phyloP scores from a whole-genome alignment of 306 rosid species.

The Casuarina equisetifolia region DNA sequence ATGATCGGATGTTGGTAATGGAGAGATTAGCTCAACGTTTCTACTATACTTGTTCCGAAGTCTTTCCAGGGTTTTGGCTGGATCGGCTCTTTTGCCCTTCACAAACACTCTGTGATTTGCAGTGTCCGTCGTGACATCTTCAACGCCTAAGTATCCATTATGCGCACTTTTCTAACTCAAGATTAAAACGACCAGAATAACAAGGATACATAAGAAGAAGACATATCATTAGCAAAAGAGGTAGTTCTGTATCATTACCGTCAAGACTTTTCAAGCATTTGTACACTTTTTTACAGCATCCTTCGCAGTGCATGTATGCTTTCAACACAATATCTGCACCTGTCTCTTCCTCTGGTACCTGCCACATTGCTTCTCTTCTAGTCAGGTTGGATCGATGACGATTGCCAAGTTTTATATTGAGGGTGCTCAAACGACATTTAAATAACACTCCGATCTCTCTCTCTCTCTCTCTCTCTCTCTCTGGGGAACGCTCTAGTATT shows the following conservation, averaged over 20 bases:
- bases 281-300: conserved; percentile 52
- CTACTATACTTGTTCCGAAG: conserved; percentile 58
- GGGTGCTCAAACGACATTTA: not conserved
- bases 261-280: conserved; percentile 54
- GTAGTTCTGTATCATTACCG: conserved; percentile 31
- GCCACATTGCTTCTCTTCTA: not conserved
- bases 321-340: conserved; percentile 49
- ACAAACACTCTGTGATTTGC: conserved; percentile 49
- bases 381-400: not conserved
- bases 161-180: not conserved
- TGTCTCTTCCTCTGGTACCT: not conserved
- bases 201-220: not conserved
- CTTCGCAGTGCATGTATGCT: conserved; percentile 77
- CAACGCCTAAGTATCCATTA: conserved; percentile 49
- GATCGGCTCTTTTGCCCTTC: conserved; percentile 57
- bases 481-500: not conserved
- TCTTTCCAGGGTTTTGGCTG: conserved; percentile 50
- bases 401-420: not conserved
- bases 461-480: not conserved
- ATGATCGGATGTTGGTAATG: conserved; percentile 31
- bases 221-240: not conserved
- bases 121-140: conserved; percentile 47
- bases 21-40: conserved; percentile 63
- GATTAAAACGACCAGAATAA: not conserved
- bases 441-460: not conserved